Evolutionary conservation across 164 flowering plant genomes (phyloP).

Genomic region (Tinospora cordifolia): DNA sequence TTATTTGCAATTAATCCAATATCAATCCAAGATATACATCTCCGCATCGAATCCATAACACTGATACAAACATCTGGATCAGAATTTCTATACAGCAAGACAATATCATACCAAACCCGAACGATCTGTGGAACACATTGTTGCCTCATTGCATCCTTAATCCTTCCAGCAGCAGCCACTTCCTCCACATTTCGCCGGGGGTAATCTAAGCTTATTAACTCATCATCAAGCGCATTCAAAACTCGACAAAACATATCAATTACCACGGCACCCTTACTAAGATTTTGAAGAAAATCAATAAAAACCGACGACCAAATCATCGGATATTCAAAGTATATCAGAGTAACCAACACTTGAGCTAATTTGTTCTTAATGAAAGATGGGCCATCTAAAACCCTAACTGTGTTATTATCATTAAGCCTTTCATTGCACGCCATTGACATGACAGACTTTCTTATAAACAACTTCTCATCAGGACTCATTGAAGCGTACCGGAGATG

Average conservation of each 20-base stretch:
- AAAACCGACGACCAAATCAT: slow-evolving; percentile 68
- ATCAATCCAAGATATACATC: slow-evolving; percentile 89
- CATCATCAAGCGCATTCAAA: slow-evolving; percentile 81
- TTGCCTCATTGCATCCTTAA: slow-evolving; percentile 96
- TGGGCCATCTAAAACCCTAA: slow-evolving; percentile 57
- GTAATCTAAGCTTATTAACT: slow-evolving; percentile 79
- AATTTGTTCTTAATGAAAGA: slow-evolving; percentile 81
- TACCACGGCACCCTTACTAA: slow-evolving; percentile 56
- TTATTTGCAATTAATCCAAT: slow-evolving; percentile 81
- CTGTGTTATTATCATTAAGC: slow-evolving; percentile 28
- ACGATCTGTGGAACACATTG: slow-evolving; percentile 86
- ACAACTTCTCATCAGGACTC: slow-evolving; percentile 52
- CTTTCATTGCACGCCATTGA: slow-evolving; percentile 49
- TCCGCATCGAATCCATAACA: slow-evolving; percentile 70
- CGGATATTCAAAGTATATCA: slow-evolving; percentile 82
- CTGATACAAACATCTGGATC: slow-evolving; percentile 54
- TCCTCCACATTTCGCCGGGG: slow-evolving; percentile 55
- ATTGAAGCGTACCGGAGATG: slow-evolving; percentile 44
- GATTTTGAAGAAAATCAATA: slow-evolving; percentile 55
- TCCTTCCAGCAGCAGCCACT: slow-evolving; percentile 40
- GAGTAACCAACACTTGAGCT: slow-evolving; percentile 79
- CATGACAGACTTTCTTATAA: slow-evolving; percentile 52
- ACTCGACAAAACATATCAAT: slow-evolving; percentile 92
- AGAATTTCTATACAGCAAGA: slow-evolving; percentile 53
- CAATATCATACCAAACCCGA: slow-evolving; percentile 76